phyloP scores from a whole-genome alignment of 352 stramenopile genomes.

The Phytopythium sindhum region DNA sequence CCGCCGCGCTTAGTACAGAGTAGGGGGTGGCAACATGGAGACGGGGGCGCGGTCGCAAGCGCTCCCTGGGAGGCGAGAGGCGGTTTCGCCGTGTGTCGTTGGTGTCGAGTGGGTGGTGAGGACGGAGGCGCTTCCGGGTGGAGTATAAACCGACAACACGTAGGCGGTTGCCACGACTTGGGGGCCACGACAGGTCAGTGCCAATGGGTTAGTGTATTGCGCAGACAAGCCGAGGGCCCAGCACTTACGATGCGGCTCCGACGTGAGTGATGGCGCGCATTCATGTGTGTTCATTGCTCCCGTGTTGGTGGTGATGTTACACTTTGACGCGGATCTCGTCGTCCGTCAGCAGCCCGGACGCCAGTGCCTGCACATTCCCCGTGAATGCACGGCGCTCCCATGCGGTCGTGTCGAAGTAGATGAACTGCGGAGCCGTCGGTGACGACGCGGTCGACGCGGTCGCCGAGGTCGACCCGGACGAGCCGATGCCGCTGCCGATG shows the following conservation, averaged over 20 bases:
- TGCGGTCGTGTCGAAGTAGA: constrained; percentile 94
- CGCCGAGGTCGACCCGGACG: constrained; percentile 12
- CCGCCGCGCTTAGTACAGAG: neutral
- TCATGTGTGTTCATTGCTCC: constrained; percentile 1
- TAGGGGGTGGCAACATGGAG: constrained; percentile 14
- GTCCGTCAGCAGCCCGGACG: constrained; percentile 87
- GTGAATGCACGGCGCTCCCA: constrained; percentile 94
- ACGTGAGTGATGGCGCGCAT: neutral
- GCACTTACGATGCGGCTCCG: neutral
- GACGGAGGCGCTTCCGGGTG: constrained; percentile 1
- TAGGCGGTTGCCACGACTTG: constrained; percentile 3
- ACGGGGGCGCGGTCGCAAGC: constrained; percentile 7
- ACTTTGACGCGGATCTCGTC: constrained; percentile 95
- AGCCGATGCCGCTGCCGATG: constrained; percentile 54
- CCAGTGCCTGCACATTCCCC: constrained; percentile 87
- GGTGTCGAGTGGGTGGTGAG: neutral
- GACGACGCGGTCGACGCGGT: constrained; percentile 7
- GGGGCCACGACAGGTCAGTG: neutral
- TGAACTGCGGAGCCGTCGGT: constrained; percentile 69
- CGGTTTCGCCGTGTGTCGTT: neutral
- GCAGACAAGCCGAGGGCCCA: constrained; percentile 18
- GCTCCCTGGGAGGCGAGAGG: neutral
- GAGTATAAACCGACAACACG: constrained; percentile 9
- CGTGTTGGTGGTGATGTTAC: constrained; percentile 40
- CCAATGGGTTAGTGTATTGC: constrained; percentile 41